Evolutionary conservation across 192 early-diverging fungal species (phyloP).

Genomic region (Thamnidium elegans): DNA sequence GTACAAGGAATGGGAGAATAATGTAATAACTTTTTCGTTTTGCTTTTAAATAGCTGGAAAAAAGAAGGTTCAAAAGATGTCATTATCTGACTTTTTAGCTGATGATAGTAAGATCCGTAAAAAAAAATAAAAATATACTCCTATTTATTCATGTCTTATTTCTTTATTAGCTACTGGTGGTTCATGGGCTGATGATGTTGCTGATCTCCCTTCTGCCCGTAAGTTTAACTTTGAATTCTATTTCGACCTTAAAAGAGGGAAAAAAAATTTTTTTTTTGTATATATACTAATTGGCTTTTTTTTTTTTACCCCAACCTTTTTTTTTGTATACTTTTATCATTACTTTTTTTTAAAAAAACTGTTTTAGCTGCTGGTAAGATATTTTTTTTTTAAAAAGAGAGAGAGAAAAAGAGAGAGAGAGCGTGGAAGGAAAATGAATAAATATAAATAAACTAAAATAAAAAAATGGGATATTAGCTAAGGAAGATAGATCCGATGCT

Average conservation of each 20-base stretch:
- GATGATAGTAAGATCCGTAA: slow-evolving; percentile 52
- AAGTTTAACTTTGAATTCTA: slow-evolving; percentile 38
- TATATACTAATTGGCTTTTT: not conserved
- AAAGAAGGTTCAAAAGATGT: slow-evolving; percentile 89
- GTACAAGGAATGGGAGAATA: no score
- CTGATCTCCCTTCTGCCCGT: slow-evolving; percentile 86
- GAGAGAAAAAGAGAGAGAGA: not conserved
- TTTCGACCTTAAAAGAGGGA: not conserved
- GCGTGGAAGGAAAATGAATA: not conserved
- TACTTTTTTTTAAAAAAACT: not conserved
- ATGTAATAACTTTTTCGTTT: no score
- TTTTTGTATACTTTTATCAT: not conserved
- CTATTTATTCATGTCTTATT: not conserved
- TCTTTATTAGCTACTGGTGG: slow-evolving; percentile 43
- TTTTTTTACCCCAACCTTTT: not conserved
- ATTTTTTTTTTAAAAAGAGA: not conserved
- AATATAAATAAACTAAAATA: not conserved
- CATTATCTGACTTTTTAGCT: slow-evolving; percentile 78
- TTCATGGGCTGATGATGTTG: slow-evolving; percentile 93
- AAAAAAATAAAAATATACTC: slow-evolving; percentile 11
- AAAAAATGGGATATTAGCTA: slow-evolving; percentile 1
- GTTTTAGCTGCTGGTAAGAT: slow-evolving; percentile 24
- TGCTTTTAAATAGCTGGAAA: slow-evolving; percentile 39
- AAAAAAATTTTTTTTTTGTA: not conserved
- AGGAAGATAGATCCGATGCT: slow-evolving; percentile 5